A percentile compares a stretch with the other conserved stretches of the same genome.
phyloP scores from a whole-genome alignment of 768 basidiomycete genomes.

The Mycena vulgaris region DNA sequence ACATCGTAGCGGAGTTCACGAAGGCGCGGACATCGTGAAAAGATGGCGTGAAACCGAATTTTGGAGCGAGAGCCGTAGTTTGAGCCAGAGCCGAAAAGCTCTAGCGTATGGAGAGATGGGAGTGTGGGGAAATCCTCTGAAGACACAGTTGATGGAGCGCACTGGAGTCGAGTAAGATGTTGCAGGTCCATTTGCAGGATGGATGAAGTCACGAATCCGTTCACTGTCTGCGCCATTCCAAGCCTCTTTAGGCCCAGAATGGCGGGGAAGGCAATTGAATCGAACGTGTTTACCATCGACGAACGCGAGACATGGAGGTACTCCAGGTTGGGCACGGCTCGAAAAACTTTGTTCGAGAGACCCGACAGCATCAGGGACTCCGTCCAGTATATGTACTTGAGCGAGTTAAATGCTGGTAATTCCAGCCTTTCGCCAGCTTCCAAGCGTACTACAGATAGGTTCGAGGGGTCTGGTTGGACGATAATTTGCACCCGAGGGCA shows the following conservation, averaged over 20 bases:
- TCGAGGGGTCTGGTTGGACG: constrained; percentile 3
- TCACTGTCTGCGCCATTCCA: not conserved
- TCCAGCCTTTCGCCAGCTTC: not conserved
- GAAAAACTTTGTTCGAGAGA: not conserved
- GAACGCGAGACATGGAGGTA: not conserved
- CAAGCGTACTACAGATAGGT: not conserved
- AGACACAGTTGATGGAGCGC: not conserved
- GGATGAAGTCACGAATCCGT: not conserved
- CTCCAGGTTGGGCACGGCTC: constrained; percentile 4
- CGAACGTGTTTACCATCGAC: not conserved
- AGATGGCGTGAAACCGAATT: constrained; percentile 14
- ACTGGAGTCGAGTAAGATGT: not conserved
- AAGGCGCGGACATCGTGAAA: constrained; percentile 17
- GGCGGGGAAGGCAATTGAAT: not conserved
- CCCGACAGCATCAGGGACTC: not conserved
- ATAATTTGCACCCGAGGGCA: constrained; percentile 25
- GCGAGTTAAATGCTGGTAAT: not conserved
- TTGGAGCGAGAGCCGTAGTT: constrained; percentile 3
- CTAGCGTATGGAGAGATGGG: constrained; percentile 5
- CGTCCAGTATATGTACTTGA: constrained; percentile 20
- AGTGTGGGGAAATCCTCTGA: not conserved
- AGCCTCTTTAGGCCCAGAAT: constrained; percentile 11
- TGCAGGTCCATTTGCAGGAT: not conserved
- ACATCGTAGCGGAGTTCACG: constrained; percentile 24
- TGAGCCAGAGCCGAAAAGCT: constrained; percentile 31